These are phyloP conservation scores for Scenedesmus sp. DNA, from an alignment of 163 green algal genomes.

Conservation along the genomic window DNA sequence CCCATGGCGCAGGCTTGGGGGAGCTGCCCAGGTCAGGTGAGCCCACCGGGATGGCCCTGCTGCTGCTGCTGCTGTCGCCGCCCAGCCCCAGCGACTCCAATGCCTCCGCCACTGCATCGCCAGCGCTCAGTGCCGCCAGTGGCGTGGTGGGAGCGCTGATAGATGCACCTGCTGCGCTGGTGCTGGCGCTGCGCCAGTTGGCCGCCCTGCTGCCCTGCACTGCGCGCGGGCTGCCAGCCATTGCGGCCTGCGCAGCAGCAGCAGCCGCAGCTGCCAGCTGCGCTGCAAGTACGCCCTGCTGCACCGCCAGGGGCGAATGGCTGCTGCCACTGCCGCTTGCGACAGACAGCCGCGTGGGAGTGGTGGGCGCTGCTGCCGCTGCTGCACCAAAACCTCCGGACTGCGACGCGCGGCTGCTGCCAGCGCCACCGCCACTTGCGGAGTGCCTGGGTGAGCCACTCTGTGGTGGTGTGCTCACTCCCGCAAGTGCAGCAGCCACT, in stretches of 20 bases:
- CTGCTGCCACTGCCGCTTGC: constrained; percentile 3
- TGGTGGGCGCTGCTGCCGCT: constrained; percentile 23
- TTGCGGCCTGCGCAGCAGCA: constrained; percentile 36
- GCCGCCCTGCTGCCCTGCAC: neutral
- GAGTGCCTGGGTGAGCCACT: constrained; percentile 33
- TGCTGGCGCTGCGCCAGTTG: constrained; percentile 27
- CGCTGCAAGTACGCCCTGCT: constrained; percentile 25
- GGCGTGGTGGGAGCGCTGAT: constrained; percentile 34
- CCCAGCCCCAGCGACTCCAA: neutral
- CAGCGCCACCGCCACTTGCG: neutral
- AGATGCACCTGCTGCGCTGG: neutral
- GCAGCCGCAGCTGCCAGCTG: constrained; percentile 45
- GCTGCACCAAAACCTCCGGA: neutral
- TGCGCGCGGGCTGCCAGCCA: constrained; percentile 45
- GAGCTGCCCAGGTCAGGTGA: constrained; percentile 35
- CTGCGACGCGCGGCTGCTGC: neutral
- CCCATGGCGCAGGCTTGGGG: constrained; percentile 44
- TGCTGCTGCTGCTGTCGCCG: neutral
- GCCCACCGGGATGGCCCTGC: neutral
- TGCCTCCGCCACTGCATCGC: constrained; percentile 23
- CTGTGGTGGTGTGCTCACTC: constrained; percentile 38
- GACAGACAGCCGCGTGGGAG: constrained; percentile 37
- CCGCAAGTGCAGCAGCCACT: constrained; percentile 43
- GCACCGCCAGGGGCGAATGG: neutral
- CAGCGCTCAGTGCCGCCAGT: constrained; percentile 25